A percentile compares a stretch with the other conserved stretches of the same genome.
Conservation (phyloP, 164 flowering plant species). For the Dillenia turbinata region DNA sequence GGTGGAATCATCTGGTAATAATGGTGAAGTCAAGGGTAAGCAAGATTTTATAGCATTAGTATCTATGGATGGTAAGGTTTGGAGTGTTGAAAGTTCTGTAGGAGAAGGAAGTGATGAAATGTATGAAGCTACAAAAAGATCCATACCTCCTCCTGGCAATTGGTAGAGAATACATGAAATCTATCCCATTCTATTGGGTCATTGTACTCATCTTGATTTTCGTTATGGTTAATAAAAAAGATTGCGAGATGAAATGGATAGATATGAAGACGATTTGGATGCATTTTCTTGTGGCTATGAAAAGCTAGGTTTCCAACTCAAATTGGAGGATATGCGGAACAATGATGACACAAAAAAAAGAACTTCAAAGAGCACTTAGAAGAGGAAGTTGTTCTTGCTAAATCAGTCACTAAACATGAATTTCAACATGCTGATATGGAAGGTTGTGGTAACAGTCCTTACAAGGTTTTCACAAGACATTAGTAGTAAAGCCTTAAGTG, state of each 20-base stretch:
- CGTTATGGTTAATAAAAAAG: slow-evolving; percentile 74
- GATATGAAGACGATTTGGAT: slow-evolving; percentile 85
- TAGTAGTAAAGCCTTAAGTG: too few relatives aligned
- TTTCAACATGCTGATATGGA: too few relatives aligned
- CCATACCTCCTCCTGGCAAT: slow-evolving; percentile 75
- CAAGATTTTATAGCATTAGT: slow-evolving; percentile 19
- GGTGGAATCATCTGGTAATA: slow-evolving; percentile 8
- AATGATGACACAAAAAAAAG: too few relatives aligned
- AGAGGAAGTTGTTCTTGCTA: too few relatives aligned
- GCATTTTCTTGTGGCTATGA: slow-evolving; percentile 94
- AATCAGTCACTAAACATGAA: too few relatives aligned
- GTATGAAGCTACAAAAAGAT: slow-evolving; percentile 24
- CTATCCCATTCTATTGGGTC: slow-evolving; percentile 54
- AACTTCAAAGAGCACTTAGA: too few relatives aligned
- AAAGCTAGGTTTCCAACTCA: slow-evolving; percentile 69
- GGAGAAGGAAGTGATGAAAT: slow-evolving; percentile 16
- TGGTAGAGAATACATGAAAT: slow-evolving; percentile 83
- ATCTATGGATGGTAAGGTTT: slow-evolving; percentile 11
- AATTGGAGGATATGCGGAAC: too few relatives aligned
- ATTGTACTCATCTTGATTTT: slow-evolving; percentile 75
- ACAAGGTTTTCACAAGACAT: too few relatives aligned
- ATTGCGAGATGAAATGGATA: slow-evolving; percentile 71
- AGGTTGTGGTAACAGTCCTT: too few relatives aligned
- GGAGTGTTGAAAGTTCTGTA: slow-evolving; percentile 16
- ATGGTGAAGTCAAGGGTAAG: slow-evolving; percentile 16